phyloP scores from a whole-genome alignment of 371 early-diverging fungal species.

The Mortierella sp. region DNA sequence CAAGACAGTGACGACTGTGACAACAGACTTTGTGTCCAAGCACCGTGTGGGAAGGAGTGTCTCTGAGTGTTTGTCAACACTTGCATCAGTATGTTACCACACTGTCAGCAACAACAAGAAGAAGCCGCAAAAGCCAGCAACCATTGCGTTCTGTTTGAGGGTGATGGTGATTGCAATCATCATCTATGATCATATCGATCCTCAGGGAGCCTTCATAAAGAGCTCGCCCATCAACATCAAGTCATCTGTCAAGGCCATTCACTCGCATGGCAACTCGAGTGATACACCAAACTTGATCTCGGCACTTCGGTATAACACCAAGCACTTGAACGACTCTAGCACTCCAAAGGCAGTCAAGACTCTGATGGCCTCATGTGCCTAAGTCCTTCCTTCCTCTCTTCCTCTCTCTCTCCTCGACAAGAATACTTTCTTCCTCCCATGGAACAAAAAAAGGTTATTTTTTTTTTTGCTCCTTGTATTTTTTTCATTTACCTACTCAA shows the following conservation, averaged over 20 bases:
- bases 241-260: slow-evolving; percentile 81
- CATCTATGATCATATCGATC: slow-evolving; percentile 90
- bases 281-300: slow-evolving; percentile 73
- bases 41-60: slow-evolving; percentile 67
- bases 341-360: slow-evolving; percentile 84
- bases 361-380: slow-evolving; percentile 55
- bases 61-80: slow-evolving; percentile 72
- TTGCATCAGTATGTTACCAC: slow-evolving; percentile 78
- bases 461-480: no score
- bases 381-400: background rate
- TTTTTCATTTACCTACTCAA: no score
- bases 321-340: slow-evolving; percentile 86
- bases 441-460: no score
- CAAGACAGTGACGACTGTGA: slow-evolving; percentile 85
- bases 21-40: slow-evolving; percentile 66
- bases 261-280: slow-evolving; percentile 65
- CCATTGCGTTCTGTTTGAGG: slow-evolving; percentile 76
- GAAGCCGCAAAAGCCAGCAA: slow-evolving; percentile 65
- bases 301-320: slow-evolving; percentile 83
- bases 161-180: slow-evolving; percentile 91
- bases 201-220: slow-evolving; percentile 83
- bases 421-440: no score
- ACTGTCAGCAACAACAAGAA: slow-evolving; percentile 63
- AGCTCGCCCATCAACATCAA: slow-evolving; percentile 83
- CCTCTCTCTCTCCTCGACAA: no score